Conservation (phyloP, 352 stramenopile species). For the Globisporangium paroecandrum region DNA sequence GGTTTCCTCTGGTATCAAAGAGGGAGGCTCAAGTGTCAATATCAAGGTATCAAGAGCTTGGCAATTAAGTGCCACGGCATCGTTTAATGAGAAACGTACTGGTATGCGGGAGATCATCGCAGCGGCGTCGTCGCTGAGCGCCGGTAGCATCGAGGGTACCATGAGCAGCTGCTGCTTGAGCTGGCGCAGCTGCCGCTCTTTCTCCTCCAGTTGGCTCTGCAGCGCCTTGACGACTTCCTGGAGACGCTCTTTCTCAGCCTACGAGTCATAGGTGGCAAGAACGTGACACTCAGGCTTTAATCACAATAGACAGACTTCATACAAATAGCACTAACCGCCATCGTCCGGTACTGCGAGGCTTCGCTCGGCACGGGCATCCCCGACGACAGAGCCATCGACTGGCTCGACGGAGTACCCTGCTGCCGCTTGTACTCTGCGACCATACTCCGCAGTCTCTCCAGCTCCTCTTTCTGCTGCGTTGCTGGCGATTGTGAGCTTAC, state of each 20-base stretch:
- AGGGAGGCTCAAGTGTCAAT: not conserved
- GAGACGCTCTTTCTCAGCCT: constrained; percentile 73
- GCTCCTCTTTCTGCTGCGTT: constrained; percentile 32
- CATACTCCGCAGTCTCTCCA: constrained; percentile 42
- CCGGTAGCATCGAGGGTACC: not conserved
- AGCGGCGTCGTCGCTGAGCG: not conserved
- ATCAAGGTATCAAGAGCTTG: not conserved
- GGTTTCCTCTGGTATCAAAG: constrained; percentile 22
- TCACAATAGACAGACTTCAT: not conserved
- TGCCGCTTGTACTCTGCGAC: constrained; percentile 37
- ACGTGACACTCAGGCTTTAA: not conserved
- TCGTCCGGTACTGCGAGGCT: constrained; percentile 43
- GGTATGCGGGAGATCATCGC: constrained; percentile 28
- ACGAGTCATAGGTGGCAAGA: not conserved
- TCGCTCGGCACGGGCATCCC: constrained; percentile 49
- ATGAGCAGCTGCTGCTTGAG: constrained; percentile 7
- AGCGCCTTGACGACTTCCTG: constrained; percentile 46
- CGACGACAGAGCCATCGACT: constrained; percentile 1
- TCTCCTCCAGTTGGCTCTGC: constrained; percentile 59
- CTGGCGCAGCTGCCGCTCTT: constrained; percentile 41
- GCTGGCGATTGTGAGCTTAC: constrained; percentile 4
- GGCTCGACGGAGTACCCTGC: constrained; percentile 10
- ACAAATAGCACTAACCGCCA: constrained; percentile 32
- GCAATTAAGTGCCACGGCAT: not conserved
- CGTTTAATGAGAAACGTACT: constrained; percentile 17